phyloP scores from a whole-genome alignment of 345 rosid genomes.

The Camelina sativa region DNA sequence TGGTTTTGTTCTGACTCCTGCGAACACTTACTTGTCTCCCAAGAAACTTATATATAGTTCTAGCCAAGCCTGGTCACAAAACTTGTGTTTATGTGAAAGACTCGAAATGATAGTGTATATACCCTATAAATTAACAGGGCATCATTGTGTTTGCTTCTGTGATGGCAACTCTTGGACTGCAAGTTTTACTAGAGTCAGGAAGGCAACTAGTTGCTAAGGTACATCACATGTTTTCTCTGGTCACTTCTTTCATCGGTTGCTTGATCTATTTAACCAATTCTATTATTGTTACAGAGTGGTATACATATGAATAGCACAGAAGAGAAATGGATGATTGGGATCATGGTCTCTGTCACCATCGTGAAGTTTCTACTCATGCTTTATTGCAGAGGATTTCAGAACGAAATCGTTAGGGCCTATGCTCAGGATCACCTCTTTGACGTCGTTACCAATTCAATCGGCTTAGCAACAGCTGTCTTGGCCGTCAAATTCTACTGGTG shows the following conservation, averaged over 20 bases:
- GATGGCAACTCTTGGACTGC: slow-evolving; percentile 72
- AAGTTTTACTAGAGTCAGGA: slow-evolving; percentile 58
- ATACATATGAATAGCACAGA: slow-evolving; percentile 48
- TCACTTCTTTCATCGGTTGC: not conserved
- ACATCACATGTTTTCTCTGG: not conserved
- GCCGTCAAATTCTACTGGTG: slow-evolving; percentile 58
- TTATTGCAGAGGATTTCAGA: slow-evolving; percentile 59
- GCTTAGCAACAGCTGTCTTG: slow-evolving; percentile 56
- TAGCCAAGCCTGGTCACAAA: slow-evolving; percentile 1
- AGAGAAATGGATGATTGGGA: slow-evolving; percentile 66
- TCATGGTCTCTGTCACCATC: slow-evolving; percentile 55
- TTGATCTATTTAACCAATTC: slow-evolving; percentile 3
- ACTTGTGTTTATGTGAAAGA: not conserved
- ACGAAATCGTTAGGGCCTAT: slow-evolving; percentile 58
- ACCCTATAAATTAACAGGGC: slow-evolving; percentile 45
- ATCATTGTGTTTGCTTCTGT: slow-evolving; percentile 70
- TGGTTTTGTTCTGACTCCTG: not conserved
- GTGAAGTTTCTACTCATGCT: slow-evolving; percentile 59
- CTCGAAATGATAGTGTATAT: not conserved
- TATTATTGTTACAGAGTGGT: slow-evolving; percentile 41
- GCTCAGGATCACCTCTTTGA: slow-evolving; percentile 68
- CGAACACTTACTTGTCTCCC: slow-evolving; percentile 17
- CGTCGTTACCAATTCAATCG: slow-evolving; percentile 63
- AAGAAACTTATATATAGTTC: slow-evolving; percentile 1
- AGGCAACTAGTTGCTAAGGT: slow-evolving; percentile 57